Base-by-base conservation (phyloP, 2,329 filamentous ascomycete genomes). In the Ambrosiella cleistominuta region DNA sequence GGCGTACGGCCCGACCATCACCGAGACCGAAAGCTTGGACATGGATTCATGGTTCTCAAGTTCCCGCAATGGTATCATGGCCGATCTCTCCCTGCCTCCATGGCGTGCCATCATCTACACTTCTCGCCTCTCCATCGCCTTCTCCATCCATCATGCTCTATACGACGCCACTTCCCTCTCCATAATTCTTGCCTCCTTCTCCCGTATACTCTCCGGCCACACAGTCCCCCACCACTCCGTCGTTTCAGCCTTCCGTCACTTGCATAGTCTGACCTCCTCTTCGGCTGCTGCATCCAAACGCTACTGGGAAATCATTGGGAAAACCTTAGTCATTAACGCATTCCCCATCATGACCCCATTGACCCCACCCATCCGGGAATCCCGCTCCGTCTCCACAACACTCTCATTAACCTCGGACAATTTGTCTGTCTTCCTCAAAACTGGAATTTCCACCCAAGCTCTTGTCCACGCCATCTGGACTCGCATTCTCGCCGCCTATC, bases 141-240 rank as follows among this genome's bases (percentile, higher is more conserved):
- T 58, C 6, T 38, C 13, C 11, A 62, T 81, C 3, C 85, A 94
- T 62, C 90, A 96, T 69, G 86, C 86, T 0, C 72, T 96, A 0
- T 96, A 94, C 63, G 90, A 96, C 70, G 90, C 88, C 0, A 75
- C 80, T 45, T 89, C 88, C 7, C 70, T 96, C 9, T 72, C 78
- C 2, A 65, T 74, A 0, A 75, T 96, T 0, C 69, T 95, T 1
- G 65, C 72, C 0, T 79, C 85, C 63, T 71, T 95, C 11, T 62
- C 64, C 0, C 54, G 52, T 1, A 39, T 66, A 6, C 44, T 75
- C 4, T 57, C 62, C 2, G 64, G 64, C 7, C 51, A 59, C 7
- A 17, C 61, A 4, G 55, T 63, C 1, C 13, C 39, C 3, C n/a
- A 56, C 11, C 49, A 56, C 27, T 7, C 19, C 2, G 17, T 49